These are phyloP conservation scores for Rhytidiadelphus loreus DNA, from an alignment of 225 moss, liverwort and hornwort genomes.

Conservation along the genomic window DNA sequence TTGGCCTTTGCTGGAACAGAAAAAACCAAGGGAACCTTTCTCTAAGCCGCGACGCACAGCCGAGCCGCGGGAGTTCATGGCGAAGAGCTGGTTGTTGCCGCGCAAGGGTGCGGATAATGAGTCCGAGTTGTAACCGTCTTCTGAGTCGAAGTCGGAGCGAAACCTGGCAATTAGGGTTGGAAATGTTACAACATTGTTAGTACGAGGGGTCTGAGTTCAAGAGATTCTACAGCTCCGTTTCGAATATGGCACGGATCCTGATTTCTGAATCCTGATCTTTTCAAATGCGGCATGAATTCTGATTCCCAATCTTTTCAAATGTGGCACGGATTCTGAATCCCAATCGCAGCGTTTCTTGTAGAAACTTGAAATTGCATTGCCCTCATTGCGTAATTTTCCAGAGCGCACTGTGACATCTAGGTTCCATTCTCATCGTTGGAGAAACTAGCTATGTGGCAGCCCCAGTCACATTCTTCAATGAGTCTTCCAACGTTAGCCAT, in stretches of 20 bases:
- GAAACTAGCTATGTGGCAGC: not conserved
- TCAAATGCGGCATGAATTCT: not conserved
- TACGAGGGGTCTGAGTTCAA: not conserved
- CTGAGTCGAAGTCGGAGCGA: not conserved
- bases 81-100: not conserved
- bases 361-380: not conserved
- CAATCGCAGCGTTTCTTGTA: not conserved
- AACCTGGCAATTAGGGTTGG: not conserved
- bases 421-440: not conserved
- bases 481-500: not conserved
- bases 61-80: not conserved
- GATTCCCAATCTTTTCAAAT: not conserved
- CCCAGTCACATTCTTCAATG: not conserved
- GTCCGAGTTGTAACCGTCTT: not conserved
- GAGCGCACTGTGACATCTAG: not conserved
- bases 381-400: not conserved
- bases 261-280: not conserved
- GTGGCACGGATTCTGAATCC: not conserved
- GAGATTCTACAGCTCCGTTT: not conserved
- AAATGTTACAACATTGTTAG: not conserved
- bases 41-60: slow-evolving; percentile 15
- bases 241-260: not conserved
- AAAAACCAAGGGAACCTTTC: slow-evolving; percentile 7
- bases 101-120: not conserved
- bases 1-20: not conserved